Conservation (phyloP, 495 filamentous ascomycete genomes). For the Penicillium roqueforti region DNA sequence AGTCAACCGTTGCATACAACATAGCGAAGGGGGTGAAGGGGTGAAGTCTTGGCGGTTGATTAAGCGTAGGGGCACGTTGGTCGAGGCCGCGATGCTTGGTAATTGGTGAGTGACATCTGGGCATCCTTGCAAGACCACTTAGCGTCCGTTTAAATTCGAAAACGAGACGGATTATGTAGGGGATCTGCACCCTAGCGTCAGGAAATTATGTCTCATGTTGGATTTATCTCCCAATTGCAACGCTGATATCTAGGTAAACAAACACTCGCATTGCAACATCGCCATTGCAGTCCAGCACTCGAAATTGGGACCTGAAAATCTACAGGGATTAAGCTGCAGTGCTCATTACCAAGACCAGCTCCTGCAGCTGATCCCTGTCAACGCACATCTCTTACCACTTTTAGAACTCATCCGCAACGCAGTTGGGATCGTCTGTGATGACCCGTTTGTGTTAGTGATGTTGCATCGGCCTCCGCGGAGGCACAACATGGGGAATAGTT, state of each 20-base stretch:
- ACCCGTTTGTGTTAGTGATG: background rate
- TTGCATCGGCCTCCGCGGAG: background rate
- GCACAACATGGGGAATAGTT: background rate
- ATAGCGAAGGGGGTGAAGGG: background rate
- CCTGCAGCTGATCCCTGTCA: background rate
- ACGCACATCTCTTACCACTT: constrained; percentile 6
- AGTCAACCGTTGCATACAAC: background rate
- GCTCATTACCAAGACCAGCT: background rate
- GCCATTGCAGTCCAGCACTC: background rate
- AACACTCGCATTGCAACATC: background rate
- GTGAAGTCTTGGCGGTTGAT: constrained; percentile 7
- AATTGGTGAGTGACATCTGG: constrained; percentile 13
- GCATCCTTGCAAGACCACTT: background rate
- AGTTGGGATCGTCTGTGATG: constrained; percentile 1
- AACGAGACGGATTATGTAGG: too few species aligned
- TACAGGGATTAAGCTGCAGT: background rate
- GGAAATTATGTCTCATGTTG: background rate
- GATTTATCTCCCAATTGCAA: background rate
- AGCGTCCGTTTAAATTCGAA: too few species aligned
- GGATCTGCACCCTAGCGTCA: background rate
- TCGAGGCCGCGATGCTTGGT: constrained; percentile 25
- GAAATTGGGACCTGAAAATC: constrained; percentile 4
- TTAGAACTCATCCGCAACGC: background rate
- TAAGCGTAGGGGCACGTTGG: constrained; percentile 7
- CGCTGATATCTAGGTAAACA: background rate